phyloP scores from a whole-genome alignment of 1,139 yeast species.

The Lodderomyces elongisporus region DNA sequence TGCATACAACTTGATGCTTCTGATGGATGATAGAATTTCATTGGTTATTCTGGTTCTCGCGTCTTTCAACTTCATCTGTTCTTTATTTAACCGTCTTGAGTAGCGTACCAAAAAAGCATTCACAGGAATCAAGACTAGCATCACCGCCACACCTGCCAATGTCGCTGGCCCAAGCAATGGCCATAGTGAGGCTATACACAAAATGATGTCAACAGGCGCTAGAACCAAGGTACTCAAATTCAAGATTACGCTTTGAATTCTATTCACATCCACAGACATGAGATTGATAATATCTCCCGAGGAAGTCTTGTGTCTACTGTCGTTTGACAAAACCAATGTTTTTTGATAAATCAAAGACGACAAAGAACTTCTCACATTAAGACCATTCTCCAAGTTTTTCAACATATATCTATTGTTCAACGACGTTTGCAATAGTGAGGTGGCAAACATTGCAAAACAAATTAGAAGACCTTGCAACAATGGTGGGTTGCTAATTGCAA shows the following conservation, averaged over 20 bases:
- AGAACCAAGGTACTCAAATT: conserved; percentile 21
- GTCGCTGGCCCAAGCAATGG: conserved; percentile 28
- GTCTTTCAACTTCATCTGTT: conserved; percentile 61
- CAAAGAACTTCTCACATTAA: conserved; percentile 50
- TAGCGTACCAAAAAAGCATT: conserved; percentile 37
- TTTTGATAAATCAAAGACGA: conserved; percentile 41
- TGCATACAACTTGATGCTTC: conserved; percentile 30
- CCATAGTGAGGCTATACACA: conserved; percentile 22
- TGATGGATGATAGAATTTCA: conserved; percentile 30
- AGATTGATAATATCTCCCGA: conserved; percentile 33
- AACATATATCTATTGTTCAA: conserved; percentile 50
- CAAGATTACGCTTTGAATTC: conserved; percentile 19
- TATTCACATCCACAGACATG: conserved; percentile 29
- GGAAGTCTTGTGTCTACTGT: conserved; percentile 23
- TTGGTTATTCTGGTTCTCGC: conserved; percentile 28
- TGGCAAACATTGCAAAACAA: conserved; percentile 45
- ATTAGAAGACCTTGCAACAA: conserved; percentile 48
- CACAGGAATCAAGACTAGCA: conserved; percentile 25
- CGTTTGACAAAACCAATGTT: conserved; percentile 26
- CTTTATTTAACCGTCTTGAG: conserved; percentile 45
- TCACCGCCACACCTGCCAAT: conserved; percentile 25
- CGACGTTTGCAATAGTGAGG: conserved; percentile 42
- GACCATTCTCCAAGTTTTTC: conserved; percentile 46
- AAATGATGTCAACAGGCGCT: conserved; percentile 23
- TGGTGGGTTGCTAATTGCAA: conserved; percentile 36